Conservation (phyloP, 148 eudicot species). For the Rhododendron simsii region DNA sequence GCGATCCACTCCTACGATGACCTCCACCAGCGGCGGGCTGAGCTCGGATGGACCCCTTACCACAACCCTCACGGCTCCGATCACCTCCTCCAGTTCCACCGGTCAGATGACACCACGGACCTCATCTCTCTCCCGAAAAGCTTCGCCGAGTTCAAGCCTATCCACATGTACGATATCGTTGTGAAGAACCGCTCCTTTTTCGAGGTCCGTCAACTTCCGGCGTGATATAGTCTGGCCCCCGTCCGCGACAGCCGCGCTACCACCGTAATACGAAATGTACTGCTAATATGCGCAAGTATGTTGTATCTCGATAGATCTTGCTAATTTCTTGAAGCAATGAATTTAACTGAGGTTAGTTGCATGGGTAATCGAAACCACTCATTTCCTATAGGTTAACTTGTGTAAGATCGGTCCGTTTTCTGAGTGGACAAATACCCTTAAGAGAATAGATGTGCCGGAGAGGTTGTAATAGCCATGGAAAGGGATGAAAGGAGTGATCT, state of each 20-base stretch:
- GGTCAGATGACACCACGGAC: slow-evolving; percentile 20
- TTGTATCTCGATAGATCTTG: neutral
- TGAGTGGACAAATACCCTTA: no score
- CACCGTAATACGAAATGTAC: no score
- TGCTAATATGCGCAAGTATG: neutral
- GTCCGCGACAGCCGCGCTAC: no score
- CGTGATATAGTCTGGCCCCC: neutral
- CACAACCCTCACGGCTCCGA: slow-evolving; percentile 15
- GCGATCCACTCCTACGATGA: slow-evolving; percentile 21
- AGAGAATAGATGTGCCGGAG: no score
- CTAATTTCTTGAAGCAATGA: no score
- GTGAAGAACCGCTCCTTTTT: slow-evolving; percentile 35
- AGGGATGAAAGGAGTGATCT: no score
- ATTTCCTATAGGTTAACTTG: no score
- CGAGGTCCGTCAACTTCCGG: slow-evolving; percentile 17
- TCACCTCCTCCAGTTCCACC: slow-evolving; percentile 30
- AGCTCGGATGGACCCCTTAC: slow-evolving; percentile 34
- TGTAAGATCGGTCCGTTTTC: no score
- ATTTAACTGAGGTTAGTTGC: no score
- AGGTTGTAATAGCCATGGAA: no score
- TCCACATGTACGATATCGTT: slow-evolving; percentile 36
- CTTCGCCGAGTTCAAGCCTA: slow-evolving; percentile 25
- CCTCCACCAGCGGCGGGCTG: slow-evolving; percentile 13
- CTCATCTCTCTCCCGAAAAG: slow-evolving; percentile 32
- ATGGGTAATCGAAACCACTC: no score